phyloP scores from a whole-genome alignment of 108 stramenopile genomes.

The Skeletonema costatum region DNA sequence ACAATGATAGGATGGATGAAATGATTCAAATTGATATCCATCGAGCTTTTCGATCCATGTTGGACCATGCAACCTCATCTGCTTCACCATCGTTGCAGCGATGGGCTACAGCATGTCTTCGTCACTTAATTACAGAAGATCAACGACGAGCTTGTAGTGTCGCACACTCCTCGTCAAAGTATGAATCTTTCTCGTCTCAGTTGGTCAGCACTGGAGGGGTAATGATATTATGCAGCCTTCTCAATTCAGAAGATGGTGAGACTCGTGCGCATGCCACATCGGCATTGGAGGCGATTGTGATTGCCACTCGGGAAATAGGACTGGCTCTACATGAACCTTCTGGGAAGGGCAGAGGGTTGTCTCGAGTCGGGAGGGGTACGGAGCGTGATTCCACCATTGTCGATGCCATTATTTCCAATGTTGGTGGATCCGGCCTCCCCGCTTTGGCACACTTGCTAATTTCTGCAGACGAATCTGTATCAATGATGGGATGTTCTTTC shows the following conservation, averaged over 20 bases:
- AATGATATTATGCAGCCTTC: constrained; percentile 78
- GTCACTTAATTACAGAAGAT: constrained; percentile 74
- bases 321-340: constrained; percentile 24
- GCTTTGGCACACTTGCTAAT: constrained; percentile 75
- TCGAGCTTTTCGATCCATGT: constrained; percentile 63
- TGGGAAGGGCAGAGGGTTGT: constrained; percentile 52
- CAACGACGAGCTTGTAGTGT: constrained; percentile 65
- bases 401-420: constrained; percentile 64
- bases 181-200: constrained; percentile 69
- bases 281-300: constrained; percentile 62
- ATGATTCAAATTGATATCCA: constrained; percentile 61
- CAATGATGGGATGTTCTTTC: constrained; percentile 76
- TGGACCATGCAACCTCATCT: constrained; percentile 70
- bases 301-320: constrained; percentile 68
- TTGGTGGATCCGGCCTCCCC: constrained; percentile 61
- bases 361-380: constrained; percentile 23
- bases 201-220: constrained; percentile 73
- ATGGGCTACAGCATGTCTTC: constrained; percentile 75
- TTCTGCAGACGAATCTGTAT: constrained; percentile 77
- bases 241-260: constrained; percentile 76
- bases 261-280: constrained; percentile 79
- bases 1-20: constrained; percentile 18
- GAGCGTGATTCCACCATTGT: constrained; percentile 71
- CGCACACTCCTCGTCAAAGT: constrained; percentile 59
- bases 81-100: constrained; percentile 76